Evolutionary conservation across 2,329 filamentous ascomycete species (phyloP).

Genomic region (Diaporthe capsici): DNA sequence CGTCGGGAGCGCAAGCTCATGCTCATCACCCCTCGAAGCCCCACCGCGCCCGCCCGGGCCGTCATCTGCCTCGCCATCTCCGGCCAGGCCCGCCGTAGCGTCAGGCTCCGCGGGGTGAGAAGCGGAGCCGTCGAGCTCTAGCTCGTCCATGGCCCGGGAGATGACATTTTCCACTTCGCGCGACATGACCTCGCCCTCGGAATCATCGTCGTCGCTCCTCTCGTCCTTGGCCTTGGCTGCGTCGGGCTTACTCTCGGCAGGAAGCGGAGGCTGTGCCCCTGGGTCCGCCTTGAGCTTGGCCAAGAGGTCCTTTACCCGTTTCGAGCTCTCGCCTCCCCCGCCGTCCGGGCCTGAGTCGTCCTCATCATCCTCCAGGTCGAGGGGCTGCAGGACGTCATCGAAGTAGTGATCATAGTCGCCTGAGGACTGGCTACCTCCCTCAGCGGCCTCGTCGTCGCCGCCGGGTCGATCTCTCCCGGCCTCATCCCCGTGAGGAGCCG

Average conservation of each 20-base stretch:
- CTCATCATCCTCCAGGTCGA: constrained; percentile 52
- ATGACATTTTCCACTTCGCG: constrained; percentile 61
- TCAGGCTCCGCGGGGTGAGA: constrained; percentile 21
- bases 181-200: constrained; percentile 65
- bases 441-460: constrained; percentile 53
- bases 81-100: constrained; percentile 33
- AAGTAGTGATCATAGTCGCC: constrained; percentile 60
- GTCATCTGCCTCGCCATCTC: too few species aligned
- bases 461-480: constrained; percentile 47
- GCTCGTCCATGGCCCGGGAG: constrained; percentile 62
- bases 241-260: background rate
- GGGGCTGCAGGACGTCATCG: constrained; percentile 64
- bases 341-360: constrained; percentile 37
- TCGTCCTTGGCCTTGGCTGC: constrained; percentile 37
- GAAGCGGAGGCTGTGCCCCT: constrained; percentile 40
- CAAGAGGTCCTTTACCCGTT: constrained; percentile 40
- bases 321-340: constrained; percentile 49
- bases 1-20: constrained; percentile 26
- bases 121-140: constrained; percentile 51
- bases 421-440: constrained; percentile 15
- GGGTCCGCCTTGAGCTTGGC: constrained; percentile 44
- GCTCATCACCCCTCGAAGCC: background rate
- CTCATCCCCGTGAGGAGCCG: background rate
- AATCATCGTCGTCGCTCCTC: constrained; percentile 54
- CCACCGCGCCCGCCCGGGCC: background rate